Base-by-base conservation (phyloP, 148 eudicot species). In the Polygonum aviculare region DNA sequence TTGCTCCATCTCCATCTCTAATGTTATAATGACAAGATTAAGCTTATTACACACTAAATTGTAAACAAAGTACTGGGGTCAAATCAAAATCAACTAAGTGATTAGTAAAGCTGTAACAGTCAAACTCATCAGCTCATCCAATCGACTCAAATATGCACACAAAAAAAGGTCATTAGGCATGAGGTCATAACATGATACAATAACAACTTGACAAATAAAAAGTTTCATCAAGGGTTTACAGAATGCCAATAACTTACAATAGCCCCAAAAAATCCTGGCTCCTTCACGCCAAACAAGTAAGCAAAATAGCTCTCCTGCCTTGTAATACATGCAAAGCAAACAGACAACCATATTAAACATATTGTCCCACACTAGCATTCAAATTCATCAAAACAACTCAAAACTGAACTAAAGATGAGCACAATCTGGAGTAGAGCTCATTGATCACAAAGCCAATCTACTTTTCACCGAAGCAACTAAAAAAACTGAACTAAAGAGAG, bases 231-330 rank as follows among this genome's bases (percentile, higher is more conserved):
- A 57, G 26, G 63, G 63, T 57, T 31, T 12, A 9, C 63, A 57
- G 12, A 21, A 57, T 10, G 72, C 36, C 50, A 77, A 36, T 6
- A 79, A 85, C 98, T 94, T 90, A 94, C 98, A 80, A 94, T 78
- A 72, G 98, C 96, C 82, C 93, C 98, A 78, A 90, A 94, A 75
- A 92, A 94, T 18, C 87, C 93, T 7, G 98, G 98, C 84, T 94
- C 98, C 77, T 87, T 84, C 76, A 94, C 98, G 65, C 98, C 98
- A 83, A 94, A 94, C 84, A 94, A 85, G 84, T 94, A 94, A 75
- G 97, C 98, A 85, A 94, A 94, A 82, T 94, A 94, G 81, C 98
- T 94, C 85, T 94, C 98, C 89, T 94, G 98, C 83, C 98, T 94
- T 70, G 65, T 2, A 74, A 67, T 73, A 14, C 39, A 73, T 21